phyloP scores from a whole-genome alignment of 2,329 filamentous ascomycete species.

The Thielaviopsis ethacetica region DNA sequence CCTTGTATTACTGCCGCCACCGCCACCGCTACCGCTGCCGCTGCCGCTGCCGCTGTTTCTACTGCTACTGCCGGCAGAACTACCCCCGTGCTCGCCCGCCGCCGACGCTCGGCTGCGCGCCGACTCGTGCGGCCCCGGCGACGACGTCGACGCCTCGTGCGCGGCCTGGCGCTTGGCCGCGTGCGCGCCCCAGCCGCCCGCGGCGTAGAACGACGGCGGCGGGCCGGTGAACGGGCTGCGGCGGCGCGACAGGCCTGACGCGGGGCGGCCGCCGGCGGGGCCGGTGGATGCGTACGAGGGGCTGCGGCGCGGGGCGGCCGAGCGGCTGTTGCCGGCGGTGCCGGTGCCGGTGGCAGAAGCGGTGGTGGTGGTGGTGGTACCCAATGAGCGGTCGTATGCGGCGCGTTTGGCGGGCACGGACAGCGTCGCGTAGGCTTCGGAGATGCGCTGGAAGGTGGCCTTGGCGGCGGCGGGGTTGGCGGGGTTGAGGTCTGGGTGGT shows the following conservation, averaged over 20 bases:
- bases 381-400: constrained; percentile 60
- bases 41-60: no score
- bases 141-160: constrained; percentile 26
- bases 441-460: constrained; percentile 65
- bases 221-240: constrained; percentile 66
- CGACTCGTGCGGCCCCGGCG: constrained; percentile 1
- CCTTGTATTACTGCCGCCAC: no score
- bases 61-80: no score
- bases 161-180: constrained; percentile 39
- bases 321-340: constrained; percentile 18
- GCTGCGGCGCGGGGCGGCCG: constrained; percentile 16
- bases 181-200: constrained; percentile 60
- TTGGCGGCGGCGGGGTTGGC: constrained; percentile 57
- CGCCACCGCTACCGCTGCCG: no score
- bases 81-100: constrained; percentile 19
- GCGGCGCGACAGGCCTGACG: constrained; percentile 65
- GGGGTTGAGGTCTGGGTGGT: constrained; percentile 87
- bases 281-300: constrained; percentile 39
- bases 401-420: constrained; percentile 57
- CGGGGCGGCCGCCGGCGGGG: constrained; percentile 58
- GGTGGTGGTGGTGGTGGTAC: constrained; percentile 18
- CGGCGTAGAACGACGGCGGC: constrained; percentile 75
- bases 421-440: constrained; percentile 68
- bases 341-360: constrained; percentile 16
- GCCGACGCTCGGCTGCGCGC: constrained; percentile 16